Evolutionary conservation across 306 rosid species (phyloP).

Genomic region (Cyamopsis tetragonoloba): DNA sequence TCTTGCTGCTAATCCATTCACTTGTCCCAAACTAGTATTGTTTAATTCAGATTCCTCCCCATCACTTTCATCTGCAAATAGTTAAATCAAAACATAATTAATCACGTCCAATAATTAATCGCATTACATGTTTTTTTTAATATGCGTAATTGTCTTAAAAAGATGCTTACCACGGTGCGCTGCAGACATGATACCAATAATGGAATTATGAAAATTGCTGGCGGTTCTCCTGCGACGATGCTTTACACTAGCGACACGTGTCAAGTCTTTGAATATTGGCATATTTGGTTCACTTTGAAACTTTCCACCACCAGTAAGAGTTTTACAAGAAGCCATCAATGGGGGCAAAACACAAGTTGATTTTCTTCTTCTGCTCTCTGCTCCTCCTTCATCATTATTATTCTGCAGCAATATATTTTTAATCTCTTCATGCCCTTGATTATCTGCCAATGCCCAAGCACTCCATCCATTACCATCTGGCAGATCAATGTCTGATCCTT

Average conservation of each 20-base stretch:
- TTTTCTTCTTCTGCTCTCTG: too few species aligned
- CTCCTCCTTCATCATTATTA: too few species aligned
- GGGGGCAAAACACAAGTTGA: too few species aligned
- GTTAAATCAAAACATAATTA: not conserved
- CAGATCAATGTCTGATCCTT: slow-evolving; percentile 48
- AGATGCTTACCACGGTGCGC: slow-evolving; percentile 43
- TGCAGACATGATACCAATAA: slow-evolving; percentile 55
- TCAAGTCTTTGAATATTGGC: too few species aligned
- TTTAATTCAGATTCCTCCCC: not conserved
- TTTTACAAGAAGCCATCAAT: too few species aligned
- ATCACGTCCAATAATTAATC: too few species aligned
- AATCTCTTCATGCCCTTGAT: slow-evolving; percentile 52
- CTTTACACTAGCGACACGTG: too few species aligned
- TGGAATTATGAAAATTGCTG: slow-evolving; percentile 46
- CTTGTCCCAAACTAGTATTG: not conserved
- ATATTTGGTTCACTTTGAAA: slow-evolving; percentile 39
- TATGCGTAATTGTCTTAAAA: too few species aligned
- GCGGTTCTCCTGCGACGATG: slow-evolving; percentile 31
- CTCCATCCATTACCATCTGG: slow-evolving; percentile 54
- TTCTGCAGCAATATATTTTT: slow-evolving; percentile 35
- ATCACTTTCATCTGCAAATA: slow-evolving; percentile 37
- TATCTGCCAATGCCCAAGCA: slow-evolving; percentile 51
- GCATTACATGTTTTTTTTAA: too few species aligned
- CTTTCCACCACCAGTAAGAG: too few species aligned
- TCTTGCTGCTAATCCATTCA: slow-evolving; percentile 32